Percentiles rank a stretch among this genome's conserved stretches.
Conservation (phyloP, 2,329 filamentous ascomycete species). For the Fusarium virguliforme region DNA sequence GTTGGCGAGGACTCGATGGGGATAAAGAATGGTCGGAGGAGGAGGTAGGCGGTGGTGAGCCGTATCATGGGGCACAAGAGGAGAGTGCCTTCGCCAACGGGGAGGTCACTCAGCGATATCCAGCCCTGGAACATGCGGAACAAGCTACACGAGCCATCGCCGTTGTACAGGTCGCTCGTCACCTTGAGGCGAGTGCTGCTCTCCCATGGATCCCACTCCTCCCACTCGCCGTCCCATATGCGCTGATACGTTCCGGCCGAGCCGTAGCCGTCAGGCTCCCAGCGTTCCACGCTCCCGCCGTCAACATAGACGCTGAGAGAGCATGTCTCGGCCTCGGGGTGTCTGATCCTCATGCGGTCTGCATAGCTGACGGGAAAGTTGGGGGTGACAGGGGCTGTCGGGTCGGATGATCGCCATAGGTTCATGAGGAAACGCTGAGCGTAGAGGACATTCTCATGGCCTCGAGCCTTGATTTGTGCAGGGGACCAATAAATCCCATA, state of each 20-base stretch:
- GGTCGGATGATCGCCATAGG: constrained; percentile 54
- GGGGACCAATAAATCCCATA: constrained; percentile 61
- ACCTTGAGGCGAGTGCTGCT: constrained; percentile 75
- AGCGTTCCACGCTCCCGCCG: constrained; percentile 77
- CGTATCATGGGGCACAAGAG: constrained; percentile 80
- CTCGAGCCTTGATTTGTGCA: constrained; percentile 59
- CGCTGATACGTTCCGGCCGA: constrained; percentile 73
- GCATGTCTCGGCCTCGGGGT: constrained; percentile 68
- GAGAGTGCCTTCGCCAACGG: constrained; percentile 78
- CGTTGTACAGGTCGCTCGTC: constrained; percentile 79
- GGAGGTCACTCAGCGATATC: constrained; percentile 76
- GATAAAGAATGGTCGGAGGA: constrained; percentile 82
- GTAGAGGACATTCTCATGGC: constrained; percentile 58
- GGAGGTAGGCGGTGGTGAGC: constrained; percentile 81
- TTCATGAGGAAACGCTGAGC: constrained; percentile 66
- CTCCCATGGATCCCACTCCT: constrained; percentile 83
- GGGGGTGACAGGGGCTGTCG: constrained; percentile 61
- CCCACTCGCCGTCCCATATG: constrained; percentile 80
- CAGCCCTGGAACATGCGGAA: constrained; percentile 87
- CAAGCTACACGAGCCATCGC: constrained; percentile 80
- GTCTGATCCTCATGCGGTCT: constrained; percentile 71
- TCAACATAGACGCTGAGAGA: constrained; percentile 74
- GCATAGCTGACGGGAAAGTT: constrained; percentile 71
- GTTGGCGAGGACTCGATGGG: constrained; percentile 58
- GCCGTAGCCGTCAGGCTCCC: constrained; percentile 76